phyloP scores from a whole-genome alignment of 805 yeast species.

The Saccharomycopsis fibuligera region DNA sequence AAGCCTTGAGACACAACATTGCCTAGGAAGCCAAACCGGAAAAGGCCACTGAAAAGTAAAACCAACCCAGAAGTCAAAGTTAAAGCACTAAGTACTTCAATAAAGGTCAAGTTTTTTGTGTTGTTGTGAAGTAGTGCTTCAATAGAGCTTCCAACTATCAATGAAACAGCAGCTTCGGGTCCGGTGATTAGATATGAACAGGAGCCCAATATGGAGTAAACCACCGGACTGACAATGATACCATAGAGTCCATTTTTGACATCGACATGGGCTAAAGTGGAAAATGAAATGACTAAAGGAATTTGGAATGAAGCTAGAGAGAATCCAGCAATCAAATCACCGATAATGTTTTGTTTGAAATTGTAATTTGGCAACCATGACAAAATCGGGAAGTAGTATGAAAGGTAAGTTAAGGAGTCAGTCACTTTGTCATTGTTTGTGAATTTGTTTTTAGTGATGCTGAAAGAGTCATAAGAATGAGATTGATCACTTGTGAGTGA shows the following conservation, averaged over 20 bases:
- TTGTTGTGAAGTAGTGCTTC: conserved; percentile 36
- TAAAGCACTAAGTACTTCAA: conserved; percentile 51
- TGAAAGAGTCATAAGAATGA: conserved; percentile 6
- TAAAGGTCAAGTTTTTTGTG: not conserved
- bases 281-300: conserved; percentile 55
- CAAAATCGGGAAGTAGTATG: conserved; percentile 62
- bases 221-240: conserved; percentile 65
- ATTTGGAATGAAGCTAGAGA: conserved; percentile 88
- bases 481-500: conserved; percentile 1
- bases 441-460: conserved; percentile 1
- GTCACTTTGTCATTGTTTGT: not conserved
- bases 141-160: conserved; percentile 73
- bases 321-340: conserved; percentile 78
- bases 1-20: conserved; percentile 72
- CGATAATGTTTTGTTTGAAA: conserved; percentile 29
- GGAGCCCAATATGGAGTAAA: conserved; percentile 73
- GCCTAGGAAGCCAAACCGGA: conserved; percentile 80
- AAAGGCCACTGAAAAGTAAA: conserved; percentile 63
- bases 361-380: conserved; percentile 58
- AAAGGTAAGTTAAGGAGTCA: conserved; percentile 3
- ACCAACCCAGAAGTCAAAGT: conserved; percentile 59
- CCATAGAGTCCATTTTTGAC: conserved; percentile 74
- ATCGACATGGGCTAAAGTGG: conserved; percentile 75
- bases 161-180: conserved; percentile 83
- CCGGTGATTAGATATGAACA: conserved; percentile 87